Base-by-base conservation (phyloP, 495 filamentous ascomycete genomes). In the Trichoderma asperelloides region DNA sequence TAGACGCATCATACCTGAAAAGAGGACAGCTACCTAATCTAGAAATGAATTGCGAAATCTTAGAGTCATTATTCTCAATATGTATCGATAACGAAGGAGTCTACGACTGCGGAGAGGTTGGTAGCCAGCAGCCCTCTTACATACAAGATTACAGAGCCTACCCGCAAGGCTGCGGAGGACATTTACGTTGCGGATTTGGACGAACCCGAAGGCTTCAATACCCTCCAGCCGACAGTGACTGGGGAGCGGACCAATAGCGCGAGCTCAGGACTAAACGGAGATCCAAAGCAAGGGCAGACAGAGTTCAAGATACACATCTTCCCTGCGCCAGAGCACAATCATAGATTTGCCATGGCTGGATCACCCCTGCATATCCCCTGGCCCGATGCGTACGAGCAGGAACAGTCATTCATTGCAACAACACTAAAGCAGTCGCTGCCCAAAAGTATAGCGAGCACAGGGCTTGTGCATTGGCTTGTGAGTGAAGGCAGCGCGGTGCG, bases 381-480 rank as follows among this genome's bases (percentile, higher is more conserved):
- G 78, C 77, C 75, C 51, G 13, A 73, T 65, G 55, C 23, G n/a
- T 39, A 28, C 18, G 69, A 68, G n/a, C 65, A 71, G 18, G 23
- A 67, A 16, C 51, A 67, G 21, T 74, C 75, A 21, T 75, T 76
- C 62, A 67, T 76, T 3, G 76, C 70, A 0, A 68, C 74, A 4
- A 74, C 73, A 4, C 70, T 85, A 64, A 45, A 69, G 27, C 66
- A 49, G 18, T 64, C 70, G n/a, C 65, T 83, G n/a, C 78, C 81
- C 2, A 49, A 68, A 2, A 73, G 72, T 21, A 70, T 77, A 25
- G 77, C 76, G 67, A 66, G 70, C 30, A 68, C 68, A n/a, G 82
- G 77, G 3, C 68, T 84, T 39, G 67, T 65, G 25, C 82, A 84
- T 65, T 85, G 83, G 83, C 77, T 82, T 64, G 78, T 74, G 5